These are phyloP conservation scores for Capronia americana DNA, from an alignment of 2,329 filamentous ascomycete genomes.

Conservation along the genomic window DNA sequence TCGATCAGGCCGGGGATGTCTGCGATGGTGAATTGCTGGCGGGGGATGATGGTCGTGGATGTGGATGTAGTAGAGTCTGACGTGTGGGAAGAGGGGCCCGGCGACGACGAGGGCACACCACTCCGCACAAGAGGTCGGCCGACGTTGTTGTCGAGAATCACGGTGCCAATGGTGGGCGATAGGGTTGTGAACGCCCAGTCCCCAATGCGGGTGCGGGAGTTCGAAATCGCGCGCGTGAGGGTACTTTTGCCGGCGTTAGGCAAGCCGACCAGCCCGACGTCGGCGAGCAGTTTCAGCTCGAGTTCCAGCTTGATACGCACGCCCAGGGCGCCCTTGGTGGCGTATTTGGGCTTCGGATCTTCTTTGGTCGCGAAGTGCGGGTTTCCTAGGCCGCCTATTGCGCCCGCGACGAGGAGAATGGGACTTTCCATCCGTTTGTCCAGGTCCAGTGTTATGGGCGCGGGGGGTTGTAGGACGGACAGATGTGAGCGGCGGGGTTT, in stretches of 20 bases:
- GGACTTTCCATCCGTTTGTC: conserved; percentile 80
- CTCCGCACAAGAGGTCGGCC: conserved; percentile 69
- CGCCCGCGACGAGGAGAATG: conserved; percentile 84
- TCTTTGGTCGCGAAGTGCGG: conserved; percentile 85
- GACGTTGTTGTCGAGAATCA: conserved; percentile 85
- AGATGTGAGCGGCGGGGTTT: conserved; percentile 62
- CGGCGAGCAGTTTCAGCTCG: conserved; percentile 92
- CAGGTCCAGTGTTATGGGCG: conserved; percentile 75
- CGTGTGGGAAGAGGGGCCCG: neutral
- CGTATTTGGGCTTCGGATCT: conserved; percentile 80
- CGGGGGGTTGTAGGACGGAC: conserved; percentile 70
- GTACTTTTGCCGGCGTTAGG: conserved; percentile 98
- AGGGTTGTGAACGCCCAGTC: conserved; percentile 98
- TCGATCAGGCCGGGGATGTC: conserved; percentile 95
- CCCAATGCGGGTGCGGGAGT: conserved; percentile 86
- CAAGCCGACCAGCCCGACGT: conserved; percentile 91
- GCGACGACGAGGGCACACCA: conserved; percentile 38
- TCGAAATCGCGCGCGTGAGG: conserved; percentile 82
- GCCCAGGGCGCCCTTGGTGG: conserved; percentile 82
- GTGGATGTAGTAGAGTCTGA: neutral
- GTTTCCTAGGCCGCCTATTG: conserved; percentile 88
- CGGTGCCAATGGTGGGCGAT: conserved; percentile 92
- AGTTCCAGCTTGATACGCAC: conserved; percentile 81
- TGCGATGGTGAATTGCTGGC: conserved; percentile 87
- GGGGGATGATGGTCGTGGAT: conserved; percentile 56